These are phyloP conservation scores for Zalerion maritima DNA, from an alignment of 495 filamentous ascomycete species.

Conservation along the genomic window DNA sequence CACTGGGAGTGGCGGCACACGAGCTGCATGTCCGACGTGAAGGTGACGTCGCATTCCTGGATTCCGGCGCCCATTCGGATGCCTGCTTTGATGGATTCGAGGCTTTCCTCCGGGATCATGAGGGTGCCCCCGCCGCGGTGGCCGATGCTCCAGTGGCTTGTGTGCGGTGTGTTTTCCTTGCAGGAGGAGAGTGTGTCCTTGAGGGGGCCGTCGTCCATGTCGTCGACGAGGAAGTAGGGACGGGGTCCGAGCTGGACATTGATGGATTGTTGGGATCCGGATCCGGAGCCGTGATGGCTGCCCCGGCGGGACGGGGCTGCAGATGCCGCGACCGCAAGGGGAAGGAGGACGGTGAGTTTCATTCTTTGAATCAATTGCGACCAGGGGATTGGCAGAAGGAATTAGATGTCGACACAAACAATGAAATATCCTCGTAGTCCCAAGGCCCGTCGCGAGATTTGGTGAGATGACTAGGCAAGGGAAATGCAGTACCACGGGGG, in stretches of 20 bases:
- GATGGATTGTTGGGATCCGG: no score
- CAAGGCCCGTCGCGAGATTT: no score
- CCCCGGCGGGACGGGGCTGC: no score
- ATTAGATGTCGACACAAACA: no score
- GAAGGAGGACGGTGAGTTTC: no score
- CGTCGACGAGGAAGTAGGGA: conserved; percentile 42
- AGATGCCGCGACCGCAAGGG: no score
- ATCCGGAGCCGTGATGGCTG: no score
- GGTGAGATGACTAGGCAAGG: no score
- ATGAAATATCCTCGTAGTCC: no score
- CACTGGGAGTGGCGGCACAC: conserved; percentile 50
- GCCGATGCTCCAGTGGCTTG: conserved; percentile 35
- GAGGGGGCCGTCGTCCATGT: conserved; percentile 42
- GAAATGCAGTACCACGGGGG: no score
- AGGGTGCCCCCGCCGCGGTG: conserved; percentile 44
- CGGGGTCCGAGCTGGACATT: conserved; percentile 38
- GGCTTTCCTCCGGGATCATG: conserved; percentile 47
- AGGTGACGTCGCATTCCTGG: conserved; percentile 48
- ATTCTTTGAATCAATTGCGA: no score
- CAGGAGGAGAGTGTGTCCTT: conserved; percentile 41
- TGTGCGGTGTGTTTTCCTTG: conserved; percentile 26
- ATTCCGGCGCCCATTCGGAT: conserved; percentile 48
- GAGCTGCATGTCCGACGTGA: conserved; percentile 43
- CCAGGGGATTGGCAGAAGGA: no score
- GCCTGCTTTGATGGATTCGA: conserved; percentile 35